Evolutionary conservation across 306 rosid genomes (phyloP), one percentile per base, ranked within the genome.

Genomic region (Ormosia emarginata): DNA sequence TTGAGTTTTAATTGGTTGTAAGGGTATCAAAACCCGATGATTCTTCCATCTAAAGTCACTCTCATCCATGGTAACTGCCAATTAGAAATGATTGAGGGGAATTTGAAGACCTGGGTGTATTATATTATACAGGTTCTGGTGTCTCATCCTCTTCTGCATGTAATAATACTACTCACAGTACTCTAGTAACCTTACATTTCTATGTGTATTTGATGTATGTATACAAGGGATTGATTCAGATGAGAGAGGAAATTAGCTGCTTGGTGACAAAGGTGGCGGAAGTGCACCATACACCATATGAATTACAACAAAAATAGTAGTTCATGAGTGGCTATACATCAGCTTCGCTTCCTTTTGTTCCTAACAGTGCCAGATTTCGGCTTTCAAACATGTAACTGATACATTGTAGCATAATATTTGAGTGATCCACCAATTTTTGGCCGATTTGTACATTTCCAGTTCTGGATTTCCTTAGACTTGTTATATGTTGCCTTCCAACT

Each of bases 11-110:
- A 70, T 85, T 80, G 77, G 79, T 67, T 78, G 79, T 80, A 53
- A 83, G 80, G 85, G 85, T 62, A 61, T 75, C 74, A 52, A 89
- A 85, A 87, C 89, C 78, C 71, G 43, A 83, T 71, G 78, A 74
- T 84, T 75, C 74, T 86, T 79, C 83, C 88, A 64, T 74, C 87
- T 83, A 80, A 78, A 82, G 84, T 77, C 12, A 63, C 67, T 70
- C 58, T 64, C 37, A 74, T 83, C 71, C 86, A 47, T 39, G 67
- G 52, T 40, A 56, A 39, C 36, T 55, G 56, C 63, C 39, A 56
- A 46, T 44, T 36, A 49, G 40, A 62, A 52, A 69, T 77, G 77
- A 18, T 15, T 3, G 58, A 77, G 67, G 76, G 75, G 52, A 79
- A 75, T 40, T 67, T 47, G 67, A 24, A 50, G 85, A 43, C 77